Evolutionary conservation across 2,329 filamentous ascomycete species (phyloP).

Genomic region (Phaeosphaeria sp.): DNA sequence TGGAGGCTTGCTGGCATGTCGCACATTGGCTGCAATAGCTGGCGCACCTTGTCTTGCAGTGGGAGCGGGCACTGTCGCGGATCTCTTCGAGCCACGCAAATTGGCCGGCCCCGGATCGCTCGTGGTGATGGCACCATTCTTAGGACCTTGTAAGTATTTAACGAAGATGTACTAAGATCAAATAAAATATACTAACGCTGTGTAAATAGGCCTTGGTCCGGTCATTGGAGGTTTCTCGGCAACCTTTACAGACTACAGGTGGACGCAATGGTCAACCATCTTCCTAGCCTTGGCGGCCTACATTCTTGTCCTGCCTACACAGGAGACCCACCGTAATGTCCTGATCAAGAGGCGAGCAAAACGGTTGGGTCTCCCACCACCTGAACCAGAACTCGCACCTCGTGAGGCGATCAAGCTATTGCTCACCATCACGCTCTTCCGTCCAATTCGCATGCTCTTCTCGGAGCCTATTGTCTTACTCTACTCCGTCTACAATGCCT

Average conservation of each 20-base stretch:
- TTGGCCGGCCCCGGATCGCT: slow-evolving; percentile 33
- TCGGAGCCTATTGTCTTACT: slow-evolving; percentile 33
- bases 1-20: slow-evolving; percentile 72
- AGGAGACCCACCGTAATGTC: slow-evolving; percentile 1
- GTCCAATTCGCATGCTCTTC: slow-evolving; percentile 55
- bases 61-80: slow-evolving; percentile 45
- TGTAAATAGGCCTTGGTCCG: neutral
- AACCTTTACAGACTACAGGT: slow-evolving; percentile 48
- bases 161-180: too few relatives aligned
- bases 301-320: neutral
- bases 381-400: neutral
- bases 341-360: neutral
- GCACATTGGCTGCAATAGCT: slow-evolving; percentile 54
- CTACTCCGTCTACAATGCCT: slow-evolving; percentile 26
- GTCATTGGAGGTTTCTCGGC: slow-evolving; percentile 47
- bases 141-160: slow-evolving; percentile 32
- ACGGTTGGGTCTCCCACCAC: neutral
- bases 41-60: slow-evolving; percentile 38
- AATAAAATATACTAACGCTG: neutral
- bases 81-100: slow-evolving; percentile 34
- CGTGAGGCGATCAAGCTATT: neutral
- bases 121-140: slow-evolving; percentile 43
- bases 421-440: slow-evolving; percentile 14
- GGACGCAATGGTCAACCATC: slow-evolving; percentile 48
- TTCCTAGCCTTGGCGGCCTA: slow-evolving; percentile 35